These are phyloP conservation scores for Cyamopsis tetragonoloba DNA, from an alignment of 306 rosid species.

Conservation along the genomic window DNA sequence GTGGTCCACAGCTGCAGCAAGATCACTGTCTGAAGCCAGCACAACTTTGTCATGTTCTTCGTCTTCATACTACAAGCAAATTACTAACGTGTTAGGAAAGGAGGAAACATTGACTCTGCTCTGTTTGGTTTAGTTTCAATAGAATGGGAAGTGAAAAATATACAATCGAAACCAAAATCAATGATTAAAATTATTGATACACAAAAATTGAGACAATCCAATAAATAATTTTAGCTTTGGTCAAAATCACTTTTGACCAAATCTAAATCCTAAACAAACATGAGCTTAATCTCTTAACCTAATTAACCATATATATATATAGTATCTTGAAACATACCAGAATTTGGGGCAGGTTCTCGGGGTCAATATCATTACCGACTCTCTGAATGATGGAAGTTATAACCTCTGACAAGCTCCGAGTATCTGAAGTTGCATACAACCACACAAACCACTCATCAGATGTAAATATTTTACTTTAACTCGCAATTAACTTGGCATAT, in stretches of 20 bases:
- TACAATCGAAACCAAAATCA: no score
- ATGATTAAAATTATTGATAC: no score
- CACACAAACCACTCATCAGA: constrained; percentile 26
- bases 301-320: no score
- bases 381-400: constrained; percentile 76
- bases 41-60: constrained; percentile 87
- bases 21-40: constrained; percentile 86
- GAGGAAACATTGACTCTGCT: background rate
- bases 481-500: background rate
- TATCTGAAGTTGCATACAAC: constrained; percentile 50
- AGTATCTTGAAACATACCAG: constrained; percentile 50
- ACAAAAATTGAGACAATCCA: no score
- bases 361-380: constrained; percentile 71
- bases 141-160: no score
- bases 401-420: constrained; percentile 72
- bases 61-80: constrained; percentile 75
- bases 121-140: no score
- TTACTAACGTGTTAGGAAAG: constrained; percentile 19
- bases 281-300: no score
- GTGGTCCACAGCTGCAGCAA: constrained; percentile 84
- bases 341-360: constrained; percentile 66
- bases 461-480: background rate
- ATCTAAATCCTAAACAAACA: no score
- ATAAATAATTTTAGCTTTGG: no score
- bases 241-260: no score